Conservation (phyloP, 1,284 basidiomycete genomes). For the Moesziomyces parantarcticus region DNA sequence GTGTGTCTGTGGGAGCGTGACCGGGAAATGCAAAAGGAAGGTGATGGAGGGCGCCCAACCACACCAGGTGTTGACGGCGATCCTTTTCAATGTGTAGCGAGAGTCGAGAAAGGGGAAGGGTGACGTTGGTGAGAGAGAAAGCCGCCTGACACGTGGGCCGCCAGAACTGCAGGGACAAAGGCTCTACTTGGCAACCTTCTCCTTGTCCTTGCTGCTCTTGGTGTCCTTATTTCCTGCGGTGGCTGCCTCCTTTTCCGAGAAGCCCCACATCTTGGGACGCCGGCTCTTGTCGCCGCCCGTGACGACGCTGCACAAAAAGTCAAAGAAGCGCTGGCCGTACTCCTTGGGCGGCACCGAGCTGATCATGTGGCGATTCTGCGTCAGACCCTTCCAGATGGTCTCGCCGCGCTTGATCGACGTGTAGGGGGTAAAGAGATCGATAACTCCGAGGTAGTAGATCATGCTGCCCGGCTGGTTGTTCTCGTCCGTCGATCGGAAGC, state of each 20-base stretch:
- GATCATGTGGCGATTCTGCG: slow-evolving; percentile 64
- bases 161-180: too few relatives aligned
- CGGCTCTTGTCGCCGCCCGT: slow-evolving; percentile 52
- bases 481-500: slow-evolving; percentile 88
- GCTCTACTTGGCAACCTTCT: background rate
- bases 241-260: slow-evolving; percentile 18
- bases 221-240: background rate
- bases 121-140: background rate
- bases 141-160: too few relatives aligned
- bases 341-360: slow-evolving; percentile 61
- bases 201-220: slow-evolving; percentile 6
- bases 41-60: background rate
- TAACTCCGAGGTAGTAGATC: slow-evolving; percentile 81
- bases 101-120: background rate
- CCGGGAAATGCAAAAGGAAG: background rate
- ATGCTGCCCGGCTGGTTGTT: slow-evolving; percentile 78
- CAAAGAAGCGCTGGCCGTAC: slow-evolving; percentile 62
- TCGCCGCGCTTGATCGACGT: slow-evolving; percentile 82
- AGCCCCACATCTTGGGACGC: slow-evolving; percentile 51
- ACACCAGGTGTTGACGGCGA: too few relatives aligned
- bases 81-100: too few relatives aligned
- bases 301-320: slow-evolving; percentile 55
- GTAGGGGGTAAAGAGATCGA: slow-evolving; percentile 78
- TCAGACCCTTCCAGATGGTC: slow-evolving; percentile 90
- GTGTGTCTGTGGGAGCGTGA: background rate